Evolutionary conservation across 352 stramenopile species (phyloP).

Genomic region (Globisporangium splendens): DNA sequence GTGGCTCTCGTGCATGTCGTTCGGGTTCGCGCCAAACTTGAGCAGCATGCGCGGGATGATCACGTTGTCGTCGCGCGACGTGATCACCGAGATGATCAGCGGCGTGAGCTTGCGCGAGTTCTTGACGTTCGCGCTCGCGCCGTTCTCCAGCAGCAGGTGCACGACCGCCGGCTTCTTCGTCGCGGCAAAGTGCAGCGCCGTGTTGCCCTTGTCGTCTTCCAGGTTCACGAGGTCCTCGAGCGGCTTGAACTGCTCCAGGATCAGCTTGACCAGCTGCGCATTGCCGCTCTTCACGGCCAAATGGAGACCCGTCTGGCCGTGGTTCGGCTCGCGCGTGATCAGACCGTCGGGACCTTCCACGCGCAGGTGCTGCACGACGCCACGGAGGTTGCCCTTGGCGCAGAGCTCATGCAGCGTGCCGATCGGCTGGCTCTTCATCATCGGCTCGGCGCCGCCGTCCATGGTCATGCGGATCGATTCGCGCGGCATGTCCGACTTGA

Average conservation of each 20-base stretch:
- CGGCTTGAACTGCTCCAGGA: constrained; percentile 79
- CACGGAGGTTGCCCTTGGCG: constrained; percentile 74
- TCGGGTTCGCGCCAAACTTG: constrained; percentile 85
- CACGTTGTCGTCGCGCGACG: constrained; percentile 74
- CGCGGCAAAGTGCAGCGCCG: constrained; percentile 79
- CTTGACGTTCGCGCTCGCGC: constrained; percentile 80
- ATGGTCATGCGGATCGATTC: constrained; percentile 71
- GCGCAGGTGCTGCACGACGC: constrained; percentile 70
- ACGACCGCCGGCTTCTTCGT: constrained; percentile 85
- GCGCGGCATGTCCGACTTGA: constrained; percentile 28
- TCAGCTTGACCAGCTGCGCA: constrained; percentile 75
- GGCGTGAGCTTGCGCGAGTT: constrained; percentile 84
- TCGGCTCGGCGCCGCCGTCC: constrained; percentile 53
- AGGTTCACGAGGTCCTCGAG: constrained; percentile 79
- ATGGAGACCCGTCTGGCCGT: constrained; percentile 80
- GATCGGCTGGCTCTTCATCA: constrained; percentile 79
- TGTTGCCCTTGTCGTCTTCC: constrained; percentile 88
- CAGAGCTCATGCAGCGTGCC: constrained; percentile 79
- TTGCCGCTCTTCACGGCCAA: constrained; percentile 83
- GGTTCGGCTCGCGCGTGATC: constrained; percentile 74
- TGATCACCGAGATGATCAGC: constrained; percentile 87
- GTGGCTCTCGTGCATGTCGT: constrained; percentile 86
- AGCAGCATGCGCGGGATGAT: constrained; percentile 87
- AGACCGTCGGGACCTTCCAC: constrained; percentile 66
- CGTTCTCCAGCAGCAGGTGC: constrained; percentile 72